Evolutionary conservation across 176 grass and related monocot species (phyloP), one percentile per base, ranked within the genome.

Genomic region (Hordeum marinum): DNA sequence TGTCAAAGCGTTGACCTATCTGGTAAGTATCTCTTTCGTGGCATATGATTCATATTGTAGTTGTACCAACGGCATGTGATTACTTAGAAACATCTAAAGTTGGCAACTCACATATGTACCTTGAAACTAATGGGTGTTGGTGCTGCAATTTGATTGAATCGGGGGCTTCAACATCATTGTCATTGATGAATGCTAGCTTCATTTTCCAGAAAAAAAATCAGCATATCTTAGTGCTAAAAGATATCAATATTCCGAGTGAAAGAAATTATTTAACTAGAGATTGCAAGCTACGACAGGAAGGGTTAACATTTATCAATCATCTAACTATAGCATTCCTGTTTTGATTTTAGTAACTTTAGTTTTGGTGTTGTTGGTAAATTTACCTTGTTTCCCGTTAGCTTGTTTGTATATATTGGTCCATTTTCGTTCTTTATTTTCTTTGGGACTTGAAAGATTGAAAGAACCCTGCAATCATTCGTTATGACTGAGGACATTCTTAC

Each of bases 1-100:
- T 82, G 89, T 98, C 39, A 98, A 98, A 87, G 93, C 93, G 34
- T 92, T 80, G 34, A 98, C 87, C 68, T 98, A 98, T 86, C 83
- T 95, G 80, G 93, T 92, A 90, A 50, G 72, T 82, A 83, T 24
- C 87, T 55, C 25, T n/a, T 26, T 2, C 18, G 60, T 84, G 21
- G 7, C 36, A 60, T 83, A 20, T 80, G 60, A 77, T 82, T 85
- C 27, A 41, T 76, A 54, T 48, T 11, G 20, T 46, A 48, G 48
- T 60, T 26, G 13, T 50, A n/a, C 46, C 4, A 67, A 45, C 59
- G 25, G 8, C 45, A 27, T 68, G 15, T 85, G 13, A 26, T 35
- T 18, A 17, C 36, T 54, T 75, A 11, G 50, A 37, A 61, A 72
- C 59, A 74, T 59, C 12, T 57, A 80, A 63, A 23, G 63, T 26